A percentile compares a stretch with the other conserved stretches of the same genome.
These are phyloP conservation scores for Penicillium egyptiacum DNA, from an alignment of 495 filamentous ascomycete genomes.

Conservation along the genomic window DNA sequence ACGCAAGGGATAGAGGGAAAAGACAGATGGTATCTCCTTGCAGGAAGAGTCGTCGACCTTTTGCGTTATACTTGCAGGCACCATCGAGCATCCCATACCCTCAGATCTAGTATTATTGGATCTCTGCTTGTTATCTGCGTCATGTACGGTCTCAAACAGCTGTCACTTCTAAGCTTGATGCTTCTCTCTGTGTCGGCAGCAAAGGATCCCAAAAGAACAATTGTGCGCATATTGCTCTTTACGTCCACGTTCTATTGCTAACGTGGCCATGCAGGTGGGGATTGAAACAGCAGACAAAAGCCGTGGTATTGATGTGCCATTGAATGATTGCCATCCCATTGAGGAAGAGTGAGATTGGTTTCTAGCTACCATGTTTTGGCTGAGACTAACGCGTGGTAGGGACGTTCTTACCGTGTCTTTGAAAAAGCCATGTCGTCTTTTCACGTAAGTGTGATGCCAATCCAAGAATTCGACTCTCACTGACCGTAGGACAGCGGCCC, in stretches of 20 bases:
- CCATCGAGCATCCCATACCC: not conserved
- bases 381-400: conserved; percentile 12
- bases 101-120: not conserved
- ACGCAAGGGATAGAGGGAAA: conserved; percentile 12
- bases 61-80: not conserved
- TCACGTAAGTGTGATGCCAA: conserved; percentile 22
- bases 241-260: not conserved
- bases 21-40: conserved; percentile 5
- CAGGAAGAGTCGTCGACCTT: not conserved
- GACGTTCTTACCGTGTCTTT: conserved; percentile 28
- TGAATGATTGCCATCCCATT: conserved; percentile 29
- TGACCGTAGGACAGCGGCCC: conserved; percentile 21
- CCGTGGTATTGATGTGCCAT: conserved; percentile 20
- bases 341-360: conserved; percentile 27
- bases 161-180: conserved; percentile 27
- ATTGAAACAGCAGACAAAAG: conserved; percentile 26
- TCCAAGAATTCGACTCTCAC: not conserved
- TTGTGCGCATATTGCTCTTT: conserved; percentile 5
- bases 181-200: conserved; percentile 23
- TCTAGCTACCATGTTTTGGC: too few species aligned
- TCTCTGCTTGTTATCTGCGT: not conserved
- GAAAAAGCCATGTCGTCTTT: conserved; percentile 27
- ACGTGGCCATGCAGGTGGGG: conserved; percentile 21
- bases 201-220: conserved; percentile 18
- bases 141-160: conserved; percentile 30